Evolutionary conservation across 2,329 filamentous ascomycete species (phyloP).

Genomic region (Sclerotinia spermophila): DNA sequence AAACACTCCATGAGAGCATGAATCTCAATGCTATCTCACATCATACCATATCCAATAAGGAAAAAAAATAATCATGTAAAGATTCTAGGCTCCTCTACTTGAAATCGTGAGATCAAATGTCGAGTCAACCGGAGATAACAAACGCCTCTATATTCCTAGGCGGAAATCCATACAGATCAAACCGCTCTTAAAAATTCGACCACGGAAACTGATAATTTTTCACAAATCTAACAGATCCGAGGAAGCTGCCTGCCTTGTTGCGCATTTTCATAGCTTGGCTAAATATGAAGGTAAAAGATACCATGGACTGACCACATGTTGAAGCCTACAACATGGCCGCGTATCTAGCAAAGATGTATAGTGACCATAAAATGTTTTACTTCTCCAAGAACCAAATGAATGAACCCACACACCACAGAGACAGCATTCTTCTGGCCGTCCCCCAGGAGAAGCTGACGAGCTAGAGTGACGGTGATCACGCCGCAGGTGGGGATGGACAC

Average conservation of each 20-base stretch:
- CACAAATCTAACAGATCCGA: too few species aligned
- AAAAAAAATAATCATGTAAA: neutral
- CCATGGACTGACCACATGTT: neutral
- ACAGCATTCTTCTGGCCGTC: neutral
- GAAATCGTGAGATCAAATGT: neutral
- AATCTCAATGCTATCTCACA: neutral
- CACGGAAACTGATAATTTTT: neutral
- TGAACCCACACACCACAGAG: neutral
- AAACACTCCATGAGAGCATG: neutral
- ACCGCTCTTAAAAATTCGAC: neutral
- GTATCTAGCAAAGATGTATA: neutral
- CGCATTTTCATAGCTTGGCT: neutral
- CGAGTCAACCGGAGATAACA: neutral
- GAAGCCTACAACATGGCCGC: neutral
- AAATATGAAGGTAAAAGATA: neutral
- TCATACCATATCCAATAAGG: neutral
- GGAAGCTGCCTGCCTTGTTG: neutral
- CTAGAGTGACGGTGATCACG: neutral
- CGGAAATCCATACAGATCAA: neutral
- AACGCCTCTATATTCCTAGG: fast-evolving
- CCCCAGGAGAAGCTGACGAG: neutral
- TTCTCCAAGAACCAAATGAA: neutral
- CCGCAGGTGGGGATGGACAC: neutral
- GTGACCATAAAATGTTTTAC: neutral
- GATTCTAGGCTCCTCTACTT: fast-evolving